Percentiles rank a stretch among this genome's conserved stretches.
Conservation (phyloP, 1,284 basidiomycete genomes). For the Moniliophthora roreri region DNA sequence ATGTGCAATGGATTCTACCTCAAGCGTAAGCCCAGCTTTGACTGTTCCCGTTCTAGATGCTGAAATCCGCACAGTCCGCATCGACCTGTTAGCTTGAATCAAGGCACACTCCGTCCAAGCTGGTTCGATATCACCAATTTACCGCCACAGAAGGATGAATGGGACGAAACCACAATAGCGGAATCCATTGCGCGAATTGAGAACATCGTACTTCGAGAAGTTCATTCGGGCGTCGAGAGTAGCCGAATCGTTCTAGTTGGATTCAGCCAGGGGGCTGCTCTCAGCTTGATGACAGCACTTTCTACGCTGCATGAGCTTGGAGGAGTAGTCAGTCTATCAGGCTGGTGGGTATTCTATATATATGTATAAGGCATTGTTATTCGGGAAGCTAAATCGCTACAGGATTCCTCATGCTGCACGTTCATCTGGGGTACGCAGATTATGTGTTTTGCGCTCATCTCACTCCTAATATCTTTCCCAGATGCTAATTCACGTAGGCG, state of each 20-base stretch:
- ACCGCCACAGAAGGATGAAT: conserved; percentile 37
- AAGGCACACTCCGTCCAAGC: conserved; percentile 33
- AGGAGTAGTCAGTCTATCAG: conserved; percentile 42
- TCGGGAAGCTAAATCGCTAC: conserved; percentile 30
- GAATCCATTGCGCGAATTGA: conserved; percentile 38
- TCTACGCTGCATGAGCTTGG: conserved; percentile 41
- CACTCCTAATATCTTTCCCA: background rate
- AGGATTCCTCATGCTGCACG: conserved; percentile 28
- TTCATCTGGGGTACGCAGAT: background rate
- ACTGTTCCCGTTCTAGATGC: background rate
- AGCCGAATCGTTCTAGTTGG: conserved; percentile 39
- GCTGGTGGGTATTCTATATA: conserved; percentile 35
- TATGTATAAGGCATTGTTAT: no score
- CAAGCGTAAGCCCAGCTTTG: conserved; percentile 35
- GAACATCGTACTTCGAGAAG: conserved; percentile 36
- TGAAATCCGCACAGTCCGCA: conserved; percentile 18
- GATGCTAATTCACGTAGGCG: conserved; percentile 21
- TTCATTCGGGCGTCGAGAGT: conserved; percentile 35
- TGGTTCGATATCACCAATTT: conserved; percentile 45
- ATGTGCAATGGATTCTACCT: conserved; percentile 41
- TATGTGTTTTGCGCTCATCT: background rate
- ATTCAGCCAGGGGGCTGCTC: conserved; percentile 46
- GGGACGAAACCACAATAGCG: conserved; percentile 35
- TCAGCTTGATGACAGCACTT: conserved; percentile 37
- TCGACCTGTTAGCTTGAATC: conserved; percentile 31